Conservation (phyloP, 495 filamentous ascomycete species). For the Cercophora samala region DNA sequence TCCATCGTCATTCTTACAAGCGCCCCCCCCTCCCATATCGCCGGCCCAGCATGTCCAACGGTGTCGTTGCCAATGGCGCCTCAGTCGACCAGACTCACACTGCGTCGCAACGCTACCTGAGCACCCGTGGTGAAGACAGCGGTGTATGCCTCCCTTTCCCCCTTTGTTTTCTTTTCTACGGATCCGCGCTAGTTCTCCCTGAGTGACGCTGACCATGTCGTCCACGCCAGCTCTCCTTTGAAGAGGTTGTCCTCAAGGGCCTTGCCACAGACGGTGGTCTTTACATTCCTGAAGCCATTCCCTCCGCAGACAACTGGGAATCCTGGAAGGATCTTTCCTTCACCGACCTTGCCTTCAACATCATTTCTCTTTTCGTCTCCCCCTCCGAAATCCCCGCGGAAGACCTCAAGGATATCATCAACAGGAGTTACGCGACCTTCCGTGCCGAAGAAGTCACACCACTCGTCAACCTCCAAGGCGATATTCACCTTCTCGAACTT, state of each 20-base stretch:
- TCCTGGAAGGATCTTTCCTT: slow-evolving; percentile 75
- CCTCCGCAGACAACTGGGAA: slow-evolving; percentile 60
- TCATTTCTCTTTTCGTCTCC: slow-evolving; percentile 79
- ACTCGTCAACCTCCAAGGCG: slow-evolving; percentile 62
- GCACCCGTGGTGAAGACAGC: slow-evolving; percentile 75
- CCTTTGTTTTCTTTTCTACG: not conserved
- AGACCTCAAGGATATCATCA: slow-evolving; percentile 78
- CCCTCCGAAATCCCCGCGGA: slow-evolving; percentile 71
- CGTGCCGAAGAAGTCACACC: slow-evolving; percentile 71
- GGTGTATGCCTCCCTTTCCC: slow-evolving; percentile 50
- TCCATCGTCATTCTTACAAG: not conserved
- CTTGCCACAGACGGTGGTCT: slow-evolving; percentile 85
- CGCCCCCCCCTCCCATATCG: not conserved
- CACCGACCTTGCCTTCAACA: slow-evolving; percentile 70
- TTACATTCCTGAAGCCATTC: slow-evolving; percentile 83
- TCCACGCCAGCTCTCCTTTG: slow-evolving; percentile 73
- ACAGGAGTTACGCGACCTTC: slow-evolving; percentile 82
- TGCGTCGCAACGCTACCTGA: slow-evolving; percentile 73
- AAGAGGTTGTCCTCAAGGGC: slow-evolving; percentile 85
- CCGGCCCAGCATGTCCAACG: slow-evolving; percentile 29
- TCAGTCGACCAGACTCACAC: slow-evolving; percentile 44
- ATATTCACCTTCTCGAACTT: slow-evolving; percentile 83
- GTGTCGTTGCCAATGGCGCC: slow-evolving; percentile 22
- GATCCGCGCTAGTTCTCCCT: not conserved
- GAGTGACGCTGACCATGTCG: slow-evolving; percentile 8